Evolutionary conservation across 768 basidiomycete species (phyloP).

Genomic region (Leccinum barrowsii): DNA sequence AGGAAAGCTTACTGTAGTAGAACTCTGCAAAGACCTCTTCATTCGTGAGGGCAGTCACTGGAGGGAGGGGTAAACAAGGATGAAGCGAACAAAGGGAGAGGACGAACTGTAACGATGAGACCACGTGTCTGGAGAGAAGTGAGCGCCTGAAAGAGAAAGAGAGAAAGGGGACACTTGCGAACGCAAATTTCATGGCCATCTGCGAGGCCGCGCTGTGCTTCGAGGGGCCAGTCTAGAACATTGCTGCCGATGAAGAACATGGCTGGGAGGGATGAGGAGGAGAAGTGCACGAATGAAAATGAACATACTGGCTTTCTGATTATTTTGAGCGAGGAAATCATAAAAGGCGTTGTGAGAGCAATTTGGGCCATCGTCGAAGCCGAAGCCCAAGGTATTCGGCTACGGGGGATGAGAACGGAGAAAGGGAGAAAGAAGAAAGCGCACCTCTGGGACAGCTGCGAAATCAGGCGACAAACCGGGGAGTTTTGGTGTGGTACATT

Average conservation of each 20-base stretch:
- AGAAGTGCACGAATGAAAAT: neutral
- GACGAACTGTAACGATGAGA: conserved; percentile 45
- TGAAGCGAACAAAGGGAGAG: neutral
- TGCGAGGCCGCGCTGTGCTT: conserved; percentile 48
- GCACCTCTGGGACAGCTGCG: conserved; percentile 46
- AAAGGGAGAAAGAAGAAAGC: neutral
- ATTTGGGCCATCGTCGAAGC: conserved; percentile 64
- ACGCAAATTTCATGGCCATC: conserved; percentile 63
- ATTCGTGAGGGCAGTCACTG: conserved; percentile 60
- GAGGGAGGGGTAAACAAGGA: neutral
- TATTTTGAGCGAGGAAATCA: conserved; percentile 45
- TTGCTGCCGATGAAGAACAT: conserved; percentile 65
- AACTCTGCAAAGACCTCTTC: conserved; percentile 73
- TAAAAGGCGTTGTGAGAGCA: conserved; percentile 65
- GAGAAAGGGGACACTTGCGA: conserved; percentile 40
- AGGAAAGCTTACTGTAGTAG: conserved; percentile 54
- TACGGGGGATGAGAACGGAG: neutral
- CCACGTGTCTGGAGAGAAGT: conserved; percentile 26
- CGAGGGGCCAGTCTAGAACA: conserved; percentile 51
- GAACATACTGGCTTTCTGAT: conserved; percentile 52
- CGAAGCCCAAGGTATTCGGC: conserved; percentile 56
- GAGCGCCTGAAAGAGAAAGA: neutral
- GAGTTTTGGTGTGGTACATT: conserved; percentile 48
- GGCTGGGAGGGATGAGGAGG: conserved; percentile 31
- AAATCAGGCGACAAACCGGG: conserved; percentile 43